Evolutionary conservation across 1,284 basidiomycete species (phyloP), one percentile per base, ranked within the genome.

Genomic region (Earliella scabrosa): DNA sequence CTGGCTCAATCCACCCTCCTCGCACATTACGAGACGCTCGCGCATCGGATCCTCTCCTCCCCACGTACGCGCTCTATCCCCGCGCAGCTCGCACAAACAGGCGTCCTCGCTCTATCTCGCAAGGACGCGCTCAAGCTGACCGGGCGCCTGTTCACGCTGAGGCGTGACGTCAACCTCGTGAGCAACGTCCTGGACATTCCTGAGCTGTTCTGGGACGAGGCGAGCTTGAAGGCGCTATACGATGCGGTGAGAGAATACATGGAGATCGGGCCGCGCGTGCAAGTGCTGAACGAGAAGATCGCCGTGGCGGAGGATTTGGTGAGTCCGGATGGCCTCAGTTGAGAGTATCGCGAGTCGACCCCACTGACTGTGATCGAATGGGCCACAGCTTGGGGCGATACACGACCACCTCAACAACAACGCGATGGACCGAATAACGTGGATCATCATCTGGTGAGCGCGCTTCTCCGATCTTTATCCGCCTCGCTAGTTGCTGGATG

Each of bases 101-200:
- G 95, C 24, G 84, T 85, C 35, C 81, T 98, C 24, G 82, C 85
- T 36, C 78, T 98, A 27, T 87, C 85, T 45, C 84, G 95, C 18
- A 83, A 83, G 38, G 92, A 96, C 48, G 95, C 95, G 1, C 79
- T 98, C 51, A 88, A 90, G 63, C 81, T 98, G 51, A 98, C 94
- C 0, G 74, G 95, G 0, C 80, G 87, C 21, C 73, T 98, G 46
- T 98, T 98, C 82, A 93, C 91, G 69, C 76, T 98, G 27, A 81
- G 95, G 3, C 85, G 93, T 54, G 95, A 97, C 65, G 89, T 98
- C 23, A 97, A 97, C 67, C 77, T 98, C 5, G 93, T 95, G 8
- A 91, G 90, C 27, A 97, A 97, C 66, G 93, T 98, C n/a, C 79
- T 98, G 1, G 94, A 98, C 69, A 92, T 95, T 3, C 95, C 95